Percentiles rank a stretch among this genome's conserved stretches.
Conservation (phyloP, 1,284 basidiomycete genomes). For the Heterobasidion parviporum region DNA sequence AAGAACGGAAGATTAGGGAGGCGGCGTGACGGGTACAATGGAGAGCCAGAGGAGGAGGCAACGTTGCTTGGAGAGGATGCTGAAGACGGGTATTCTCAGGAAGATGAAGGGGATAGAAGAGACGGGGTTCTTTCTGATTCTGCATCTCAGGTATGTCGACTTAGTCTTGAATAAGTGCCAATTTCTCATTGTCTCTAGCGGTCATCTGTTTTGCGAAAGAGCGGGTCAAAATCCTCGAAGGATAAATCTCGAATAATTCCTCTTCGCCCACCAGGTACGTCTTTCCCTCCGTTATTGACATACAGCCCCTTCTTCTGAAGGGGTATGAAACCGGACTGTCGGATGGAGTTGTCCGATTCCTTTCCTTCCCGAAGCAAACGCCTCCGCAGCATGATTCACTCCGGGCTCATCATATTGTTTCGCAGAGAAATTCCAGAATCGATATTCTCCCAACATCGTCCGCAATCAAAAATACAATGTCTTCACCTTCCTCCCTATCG, state of each 20-base stretch:
- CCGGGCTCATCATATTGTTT: neutral
- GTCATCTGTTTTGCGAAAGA: constrained; percentile 21
- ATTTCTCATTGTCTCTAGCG: constrained; percentile 15
- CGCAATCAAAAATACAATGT: constrained; percentile 98
- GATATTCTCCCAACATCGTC: constrained; percentile 80
- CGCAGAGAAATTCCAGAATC: constrained; percentile 59
- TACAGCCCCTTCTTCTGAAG: neutral
- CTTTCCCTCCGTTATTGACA: neutral
- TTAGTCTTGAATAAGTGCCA: neutral
- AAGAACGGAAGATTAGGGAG: constrained; percentile 14
- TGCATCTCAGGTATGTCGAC: constrained; percentile 17
- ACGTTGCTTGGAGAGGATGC: constrained; percentile 36
- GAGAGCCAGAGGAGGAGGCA: constrained; percentile 47
- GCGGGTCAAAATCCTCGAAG: constrained; percentile 25
- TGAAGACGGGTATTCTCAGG: constrained; percentile 24
- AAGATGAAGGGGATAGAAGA: constrained; percentile 17
- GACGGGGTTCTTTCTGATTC: constrained; percentile 15
- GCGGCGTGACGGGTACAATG: constrained; percentile 48
- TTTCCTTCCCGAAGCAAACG: neutral
- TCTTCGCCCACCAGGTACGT: constrained; percentile 64
- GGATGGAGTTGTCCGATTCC: neutral
- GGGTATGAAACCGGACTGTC: neutral
- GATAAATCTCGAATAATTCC: constrained; percentile 75
- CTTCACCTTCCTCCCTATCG: constrained; percentile 90
- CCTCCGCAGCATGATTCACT: neutral